Percentiles rank a stretch among this genome's conserved stretches.
Evolutionary conservation across 768 basidiomycete species (phyloP).

Genomic region (Tricholoma sp.): DNA sequence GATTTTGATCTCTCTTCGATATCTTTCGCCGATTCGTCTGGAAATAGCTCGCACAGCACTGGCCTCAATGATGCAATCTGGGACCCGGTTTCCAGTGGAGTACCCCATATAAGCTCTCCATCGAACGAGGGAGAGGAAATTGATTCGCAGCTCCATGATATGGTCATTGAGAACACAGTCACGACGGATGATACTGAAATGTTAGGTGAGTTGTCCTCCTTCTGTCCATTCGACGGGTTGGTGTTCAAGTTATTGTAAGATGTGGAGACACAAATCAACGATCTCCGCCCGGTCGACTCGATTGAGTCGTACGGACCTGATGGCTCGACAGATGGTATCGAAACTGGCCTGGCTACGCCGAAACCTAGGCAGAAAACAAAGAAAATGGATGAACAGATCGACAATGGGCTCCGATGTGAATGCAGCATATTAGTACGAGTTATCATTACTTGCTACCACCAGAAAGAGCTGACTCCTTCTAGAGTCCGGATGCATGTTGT

Average conservation of each 20-base stretch:
- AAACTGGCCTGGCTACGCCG: constrained; percentile 10
- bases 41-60: constrained; percentile 6
- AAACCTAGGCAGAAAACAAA: constrained; percentile 9
- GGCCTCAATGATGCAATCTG: constrained; percentile 1
- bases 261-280: constrained; percentile 34
- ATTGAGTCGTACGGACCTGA: constrained; percentile 33
- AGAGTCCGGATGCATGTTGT: constrained; percentile 54
- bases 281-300: constrained; percentile 19
- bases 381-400: constrained; percentile 16
- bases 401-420: constrained; percentile 56
- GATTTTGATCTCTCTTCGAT: constrained; percentile 5
- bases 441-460: neutral
- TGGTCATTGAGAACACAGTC: constrained; percentile 14
- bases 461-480: neutral
- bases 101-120: constrained; percentile 7
- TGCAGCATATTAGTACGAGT: constrained; percentile 55
- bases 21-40: constrained; percentile 2
- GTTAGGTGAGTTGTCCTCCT: constrained; percentile 31
- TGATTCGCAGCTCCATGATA: constrained; percentile 34
- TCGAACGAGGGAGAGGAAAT: constrained; percentile 20
- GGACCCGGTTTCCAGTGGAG: neutral
- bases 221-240: neutral
- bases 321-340: constrained; percentile 3
- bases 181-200: constrained; percentile 38
- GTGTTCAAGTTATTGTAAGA: constrained; percentile 16